Conservation (phyloP, 2,329 filamentous ascomycete species). For the Tolypocladium guangdongense region DNA sequence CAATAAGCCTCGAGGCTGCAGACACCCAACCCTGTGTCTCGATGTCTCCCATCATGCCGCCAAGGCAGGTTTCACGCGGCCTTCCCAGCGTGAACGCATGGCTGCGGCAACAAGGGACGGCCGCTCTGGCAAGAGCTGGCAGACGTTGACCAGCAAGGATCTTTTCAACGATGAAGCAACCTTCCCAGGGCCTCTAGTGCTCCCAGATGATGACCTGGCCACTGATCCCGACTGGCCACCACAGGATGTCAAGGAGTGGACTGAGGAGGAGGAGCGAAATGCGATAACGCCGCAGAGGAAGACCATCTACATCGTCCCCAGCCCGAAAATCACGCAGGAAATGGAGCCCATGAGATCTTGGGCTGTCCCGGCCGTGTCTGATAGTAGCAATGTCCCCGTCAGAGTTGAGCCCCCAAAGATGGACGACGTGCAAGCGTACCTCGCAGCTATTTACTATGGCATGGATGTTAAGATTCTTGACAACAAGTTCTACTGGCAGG, state of each 20-base stretch:
- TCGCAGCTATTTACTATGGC: not conserved
- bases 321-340: not conserved
- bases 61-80: not conserved
- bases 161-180: not conserved
- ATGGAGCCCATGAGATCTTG: not conserved
- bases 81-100: not conserved
- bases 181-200: not conserved
- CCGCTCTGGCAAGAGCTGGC: not conserved
- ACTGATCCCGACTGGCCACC: not conserved
- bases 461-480: not conserved
- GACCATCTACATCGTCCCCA: not conserved
- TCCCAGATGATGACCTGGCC: not conserved
- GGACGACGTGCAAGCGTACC: not conserved
- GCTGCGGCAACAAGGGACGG: not conserved
- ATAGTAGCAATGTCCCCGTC: not conserved
- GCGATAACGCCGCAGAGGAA: not conserved
- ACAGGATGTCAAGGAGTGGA: not conserved
- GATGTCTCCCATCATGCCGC: not conserved
- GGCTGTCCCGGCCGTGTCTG: not conserved
- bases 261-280: not conserved
- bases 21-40: not conserved
- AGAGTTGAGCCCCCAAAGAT: not conserved
- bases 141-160: not conserved
- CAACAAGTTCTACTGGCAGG: not conserved
- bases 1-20: not conserved